Base-by-base conservation (phyloP, 345 rosid species). In the Salix purpurea region DNA sequence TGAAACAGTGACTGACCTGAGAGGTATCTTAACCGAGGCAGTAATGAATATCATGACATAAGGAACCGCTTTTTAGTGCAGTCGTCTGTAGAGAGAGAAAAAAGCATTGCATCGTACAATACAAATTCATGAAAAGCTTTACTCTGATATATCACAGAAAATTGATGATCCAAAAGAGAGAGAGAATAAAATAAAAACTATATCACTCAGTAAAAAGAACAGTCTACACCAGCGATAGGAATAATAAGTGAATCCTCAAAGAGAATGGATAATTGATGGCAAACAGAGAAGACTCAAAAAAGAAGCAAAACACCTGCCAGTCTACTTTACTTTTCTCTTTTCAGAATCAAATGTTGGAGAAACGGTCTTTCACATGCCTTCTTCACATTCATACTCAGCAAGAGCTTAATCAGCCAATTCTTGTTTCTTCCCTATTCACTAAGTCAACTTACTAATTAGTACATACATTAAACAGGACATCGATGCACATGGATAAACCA, bases 21-120 rank as follows among this genome's bases (percentile, higher is more conserved):
- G 88, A 82, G 40, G 97, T 90, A 82, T 89, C 97, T 90, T 90
- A 91, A 61, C 98, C 98, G 28, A 93, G 92, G 97, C 98, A 91
- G 77, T 93, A 93, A 78, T 93, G 98, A 79, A 93, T 88, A 74
- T 93, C 97, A 62, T 91, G 88, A 83, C 90, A 91, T 60, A 93
- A 79, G 73, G 95, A 88, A 60, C 97, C 95, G 61, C 70, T 89
- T 89, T 80, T 93, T 74, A 86, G 84, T 32, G 94, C 90, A 65
- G 90, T 88, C 67, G 95, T 93, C 97, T 93, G 89, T 80, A 62
- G 42, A 67, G 24, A 23, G 26, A 15, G 37, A 69, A 62, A 40
- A 44, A 65, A 52, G 18, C 58, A 70, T 24, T 26, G 30, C 16
- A 54, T 39, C 34, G 54, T 26, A 61, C n/a, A 26, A 42, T 28